A percentile compares a stretch with the other conserved stretches of the same genome.
Conservation (phyloP, 139 green algal species). For the Astrephomene gubernaculifera region DNA sequence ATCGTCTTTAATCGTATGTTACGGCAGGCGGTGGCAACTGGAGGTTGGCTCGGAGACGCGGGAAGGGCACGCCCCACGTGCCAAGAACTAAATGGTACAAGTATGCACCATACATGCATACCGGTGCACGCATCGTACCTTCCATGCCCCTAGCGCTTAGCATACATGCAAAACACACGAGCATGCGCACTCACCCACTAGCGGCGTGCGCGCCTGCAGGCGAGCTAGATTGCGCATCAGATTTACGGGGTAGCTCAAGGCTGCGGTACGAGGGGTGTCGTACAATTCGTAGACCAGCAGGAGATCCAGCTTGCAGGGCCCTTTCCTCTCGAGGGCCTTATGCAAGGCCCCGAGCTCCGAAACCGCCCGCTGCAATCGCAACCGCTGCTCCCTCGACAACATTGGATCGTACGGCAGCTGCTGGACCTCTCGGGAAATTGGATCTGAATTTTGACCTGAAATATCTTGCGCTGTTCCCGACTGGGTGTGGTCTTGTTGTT, state of each 20-base stretch:
- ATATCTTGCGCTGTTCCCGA: not conserved
- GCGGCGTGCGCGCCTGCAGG: conserved; percentile 1
- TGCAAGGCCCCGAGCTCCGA: not conserved
- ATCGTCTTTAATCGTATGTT: not conserved
- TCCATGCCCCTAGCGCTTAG: not conserved
- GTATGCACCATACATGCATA: not conserved
- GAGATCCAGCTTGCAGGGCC: not conserved
- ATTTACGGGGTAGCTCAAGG: not conserved
- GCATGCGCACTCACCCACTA: not conserved
- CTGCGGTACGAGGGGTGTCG: not conserved
- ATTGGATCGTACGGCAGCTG: not conserved
- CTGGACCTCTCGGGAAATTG: not conserved
- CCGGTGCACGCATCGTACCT: not conserved
- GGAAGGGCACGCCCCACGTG: not conserved
- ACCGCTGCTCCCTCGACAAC: not conserved
- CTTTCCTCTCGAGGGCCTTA: not conserved
- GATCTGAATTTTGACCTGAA: not conserved
- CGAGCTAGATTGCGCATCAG: not conserved
- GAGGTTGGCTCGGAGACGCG: not conserved
- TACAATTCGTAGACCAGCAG: not conserved
- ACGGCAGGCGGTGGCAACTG: not conserved
- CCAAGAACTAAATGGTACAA: not conserved
- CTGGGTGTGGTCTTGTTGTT: not conserved
- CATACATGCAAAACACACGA: not conserved
- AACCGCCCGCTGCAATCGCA: not conserved